A percentile compares a stretch with the other conserved stretches of the same genome.
These are phyloP conservation scores for Colletotrichum limetticola DNA, from an alignment of 2,329 filamentous ascomycete species.

Conservation along the genomic window DNA sequence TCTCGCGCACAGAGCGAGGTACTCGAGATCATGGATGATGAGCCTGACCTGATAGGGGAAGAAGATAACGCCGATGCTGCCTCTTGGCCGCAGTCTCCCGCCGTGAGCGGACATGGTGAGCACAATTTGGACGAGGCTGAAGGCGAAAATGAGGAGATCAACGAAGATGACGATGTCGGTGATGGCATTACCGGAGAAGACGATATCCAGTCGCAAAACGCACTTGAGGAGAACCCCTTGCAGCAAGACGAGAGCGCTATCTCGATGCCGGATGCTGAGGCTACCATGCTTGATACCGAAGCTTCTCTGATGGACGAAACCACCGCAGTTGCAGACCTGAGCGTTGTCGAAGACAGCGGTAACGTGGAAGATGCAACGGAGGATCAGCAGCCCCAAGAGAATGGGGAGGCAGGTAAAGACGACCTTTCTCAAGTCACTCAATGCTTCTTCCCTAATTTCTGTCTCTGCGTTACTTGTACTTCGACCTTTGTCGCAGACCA, in stretches of 20 bases:
- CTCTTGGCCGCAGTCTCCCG: slow-evolving; percentile 23
- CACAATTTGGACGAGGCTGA: slow-evolving; percentile 7
- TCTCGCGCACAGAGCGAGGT: slow-evolving; percentile 35
- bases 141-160: slow-evolving; percentile 5
- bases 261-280: slow-evolving; percentile 13
- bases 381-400: not conserved
- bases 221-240: not conserved
- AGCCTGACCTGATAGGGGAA: slow-evolving; percentile 33
- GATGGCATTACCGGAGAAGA: slow-evolving; percentile 1
- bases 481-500: slow-evolving; percentile 10
- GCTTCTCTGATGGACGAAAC: slow-evolving; percentile 10
- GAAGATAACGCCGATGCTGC: slow-evolving; percentile 30
- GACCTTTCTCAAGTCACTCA: slow-evolving; percentile 2
- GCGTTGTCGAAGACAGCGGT: not conserved
- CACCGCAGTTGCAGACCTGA: slow-evolving; percentile 2
- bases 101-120: slow-evolving; percentile 11
- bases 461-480: slow-evolving; percentile 24
- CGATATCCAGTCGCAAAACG: not conserved
- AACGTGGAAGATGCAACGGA: not conserved
- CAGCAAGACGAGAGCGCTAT: slow-evolving; percentile 7
- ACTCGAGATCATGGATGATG: slow-evolving; percentile 36
- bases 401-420: slow-evolving; percentile 31
- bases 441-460: slow-evolving; percentile 30
- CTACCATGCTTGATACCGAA: slow-evolving; percentile 25
- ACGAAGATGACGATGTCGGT: slow-evolving; percentile 10